Evolutionary conservation across 257 asterid genomes (phyloP).

Genomic region (Henckelia pumila): DNA sequence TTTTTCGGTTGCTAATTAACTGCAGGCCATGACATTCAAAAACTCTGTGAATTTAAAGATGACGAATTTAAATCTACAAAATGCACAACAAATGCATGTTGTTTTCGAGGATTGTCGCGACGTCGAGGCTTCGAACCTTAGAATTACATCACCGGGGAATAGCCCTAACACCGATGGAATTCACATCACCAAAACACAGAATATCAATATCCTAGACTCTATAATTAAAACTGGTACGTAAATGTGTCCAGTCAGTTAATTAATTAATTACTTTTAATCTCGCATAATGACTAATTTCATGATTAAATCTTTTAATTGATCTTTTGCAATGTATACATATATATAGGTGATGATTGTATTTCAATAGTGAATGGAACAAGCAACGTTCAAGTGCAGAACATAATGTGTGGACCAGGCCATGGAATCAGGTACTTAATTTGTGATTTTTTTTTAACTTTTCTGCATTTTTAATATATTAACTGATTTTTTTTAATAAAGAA

Average conservation of each 20-base stretch:
- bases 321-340: slow-evolving; percentile 34
- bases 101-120: slow-evolving; percentile 40
- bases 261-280: not conserved
- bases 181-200: slow-evolving; percentile 48
- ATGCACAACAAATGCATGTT: slow-evolving; percentile 81
- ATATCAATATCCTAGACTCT: slow-evolving; percentile 37
- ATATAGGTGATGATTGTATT: slow-evolving; percentile 80
- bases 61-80: slow-evolving; percentile 39
- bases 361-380: slow-evolving; percentile 79
- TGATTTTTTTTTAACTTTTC: not conserved
- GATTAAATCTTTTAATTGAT: not conserved
- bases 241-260: not conserved
- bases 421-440: slow-evolving; percentile 68
- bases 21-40: slow-evolving; percentile 67
- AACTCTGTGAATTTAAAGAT: slow-evolving; percentile 61
- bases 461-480: not conserved
- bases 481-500: not conserved
- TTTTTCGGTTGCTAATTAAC: not conserved
- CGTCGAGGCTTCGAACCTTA: slow-evolving; percentile 43
- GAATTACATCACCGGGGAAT: slow-evolving; percentile 42
- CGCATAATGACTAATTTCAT: slow-evolving; percentile 10
- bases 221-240: slow-evolving; percentile 46
- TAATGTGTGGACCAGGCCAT: slow-evolving; percentile 91
- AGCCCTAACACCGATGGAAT: slow-evolving; percentile 77
- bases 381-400: slow-evolving; percentile 46